These are phyloP conservation scores for Entomophthora muscae DNA, from an alignment of 371 early-diverging fungal species.

Conservation along the genomic window DNA sequence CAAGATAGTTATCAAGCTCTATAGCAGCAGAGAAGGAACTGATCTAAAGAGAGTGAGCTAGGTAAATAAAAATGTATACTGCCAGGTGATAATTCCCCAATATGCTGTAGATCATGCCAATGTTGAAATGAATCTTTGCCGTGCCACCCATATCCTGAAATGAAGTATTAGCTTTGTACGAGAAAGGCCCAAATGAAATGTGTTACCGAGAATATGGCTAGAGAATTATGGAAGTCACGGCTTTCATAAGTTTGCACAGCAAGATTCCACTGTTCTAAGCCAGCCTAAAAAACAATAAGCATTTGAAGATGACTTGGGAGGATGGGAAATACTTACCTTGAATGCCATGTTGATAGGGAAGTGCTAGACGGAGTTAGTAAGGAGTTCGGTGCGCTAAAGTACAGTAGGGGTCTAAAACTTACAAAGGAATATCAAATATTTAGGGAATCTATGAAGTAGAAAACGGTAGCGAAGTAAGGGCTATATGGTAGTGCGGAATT, in stretches of 20 bases:
- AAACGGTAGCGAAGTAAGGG: too few relatives aligned
- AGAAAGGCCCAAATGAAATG: neutral
- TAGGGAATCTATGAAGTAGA: too few relatives aligned
- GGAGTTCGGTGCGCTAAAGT: too few relatives aligned
- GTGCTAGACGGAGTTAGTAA: too few relatives aligned
- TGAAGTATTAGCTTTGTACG: neutral
- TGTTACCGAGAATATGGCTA: constrained; percentile 40
- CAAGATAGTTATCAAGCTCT: constrained; percentile 65
- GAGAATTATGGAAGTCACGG: constrained; percentile 38
- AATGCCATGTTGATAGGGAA: too few relatives aligned
- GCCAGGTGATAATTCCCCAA: constrained; percentile 61
- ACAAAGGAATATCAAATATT: too few relatives aligned
- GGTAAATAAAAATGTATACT: constrained; percentile 27
- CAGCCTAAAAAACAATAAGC: constrained; percentile 24
- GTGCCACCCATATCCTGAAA: constrained; percentile 68
- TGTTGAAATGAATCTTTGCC: constrained; percentile 89
- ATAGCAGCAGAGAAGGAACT: constrained; percentile 47
- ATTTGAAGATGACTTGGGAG: neutral
- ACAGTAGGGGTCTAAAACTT: too few relatives aligned
- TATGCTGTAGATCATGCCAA: constrained; percentile 63
- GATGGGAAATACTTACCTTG: neutral
- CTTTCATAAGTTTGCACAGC: constrained; percentile 48
- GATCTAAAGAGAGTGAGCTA: constrained; percentile 3
- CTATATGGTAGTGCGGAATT: too few relatives aligned
- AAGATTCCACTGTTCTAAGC: constrained; percentile 56